Conservation (phyloP, 2,329 filamentous ascomycete species). For the Xylariomycetidae sp. region DNA sequence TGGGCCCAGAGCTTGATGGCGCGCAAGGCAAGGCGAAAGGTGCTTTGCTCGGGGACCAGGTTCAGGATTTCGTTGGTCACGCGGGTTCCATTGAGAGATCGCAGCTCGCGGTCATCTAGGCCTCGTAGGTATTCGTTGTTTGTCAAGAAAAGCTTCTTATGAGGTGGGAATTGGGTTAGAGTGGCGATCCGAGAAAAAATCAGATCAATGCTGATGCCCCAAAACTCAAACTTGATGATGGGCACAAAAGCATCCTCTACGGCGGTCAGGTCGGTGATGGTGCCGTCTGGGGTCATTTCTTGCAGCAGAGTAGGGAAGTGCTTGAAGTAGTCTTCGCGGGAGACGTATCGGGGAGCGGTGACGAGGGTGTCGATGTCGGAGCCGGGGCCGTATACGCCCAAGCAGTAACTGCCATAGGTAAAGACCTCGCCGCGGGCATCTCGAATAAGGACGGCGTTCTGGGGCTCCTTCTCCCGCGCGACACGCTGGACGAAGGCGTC, state of each 20-base stretch:
- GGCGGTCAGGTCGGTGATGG: slow-evolving; percentile 76
- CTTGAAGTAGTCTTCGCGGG: slow-evolving; percentile 85
- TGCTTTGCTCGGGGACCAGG: slow-evolving; percentile 81
- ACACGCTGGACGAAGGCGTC: slow-evolving; percentile 84
- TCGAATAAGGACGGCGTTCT: slow-evolving; percentile 72
- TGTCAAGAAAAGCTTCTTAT: slow-evolving; percentile 65
- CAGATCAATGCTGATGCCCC: slow-evolving; percentile 87
- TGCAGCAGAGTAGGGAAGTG: slow-evolving; percentile 76
- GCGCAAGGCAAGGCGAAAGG: slow-evolving; percentile 81
- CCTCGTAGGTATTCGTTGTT: slow-evolving; percentile 82
- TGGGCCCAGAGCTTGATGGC: slow-evolving; percentile 97
- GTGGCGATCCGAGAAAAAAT: slow-evolving; percentile 75
- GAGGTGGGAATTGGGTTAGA: slow-evolving; percentile 61
- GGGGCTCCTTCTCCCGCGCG: slow-evolving; percentile 61
- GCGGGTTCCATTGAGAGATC: slow-evolving; percentile 87
- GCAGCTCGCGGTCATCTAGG: slow-evolving; percentile 77
- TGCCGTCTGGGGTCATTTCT: slow-evolving; percentile 67
- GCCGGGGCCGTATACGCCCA: slow-evolving; percentile 89
- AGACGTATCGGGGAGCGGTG: slow-evolving; percentile 83
- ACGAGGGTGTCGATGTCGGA: slow-evolving; percentile 98
- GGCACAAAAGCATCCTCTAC: slow-evolving; percentile 91
- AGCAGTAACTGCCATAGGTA: slow-evolving; percentile 90
- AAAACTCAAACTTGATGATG: slow-evolving; percentile 94
- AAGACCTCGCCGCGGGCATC: slow-evolving; percentile 88
- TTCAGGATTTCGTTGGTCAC: slow-evolving; percentile 90